These are phyloP conservation scores for Silene coronaria DNA, from an alignment of 179 eudicot genomes.

Conservation along the genomic window DNA sequence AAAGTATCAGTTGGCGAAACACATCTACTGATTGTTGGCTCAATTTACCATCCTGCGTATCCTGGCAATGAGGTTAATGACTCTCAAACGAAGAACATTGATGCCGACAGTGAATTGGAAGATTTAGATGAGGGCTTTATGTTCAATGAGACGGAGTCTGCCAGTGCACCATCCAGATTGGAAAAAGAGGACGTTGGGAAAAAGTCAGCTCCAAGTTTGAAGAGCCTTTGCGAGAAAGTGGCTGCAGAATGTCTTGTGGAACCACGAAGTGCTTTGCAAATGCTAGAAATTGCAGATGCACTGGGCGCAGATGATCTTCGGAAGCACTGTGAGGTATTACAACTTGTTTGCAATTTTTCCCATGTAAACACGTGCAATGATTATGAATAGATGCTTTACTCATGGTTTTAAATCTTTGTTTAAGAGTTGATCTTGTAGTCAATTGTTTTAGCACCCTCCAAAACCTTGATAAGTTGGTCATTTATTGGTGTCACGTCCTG, in stretches of 20 bases:
- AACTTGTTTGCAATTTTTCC: neutral
- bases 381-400: neutral
- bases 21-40: conserved; percentile 66
- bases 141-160: conserved; percentile 46
- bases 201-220: conserved; percentile 56
- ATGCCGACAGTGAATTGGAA: conserved; percentile 34
- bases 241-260: conserved; percentile 81
- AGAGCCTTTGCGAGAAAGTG: conserved; percentile 83
- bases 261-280: conserved; percentile 75
- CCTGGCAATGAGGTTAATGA: conserved; percentile 26
- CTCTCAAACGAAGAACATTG: conserved; percentile 26
- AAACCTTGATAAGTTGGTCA: too few species aligned
- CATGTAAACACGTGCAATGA: neutral
- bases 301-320: conserved; percentile 77
- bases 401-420: neutral
- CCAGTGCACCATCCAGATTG: conserved; percentile 19
- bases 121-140: conserved; percentile 71
- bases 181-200: conserved; percentile 29
- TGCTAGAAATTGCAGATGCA: conserved; percentile 90
- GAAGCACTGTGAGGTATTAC: conserved; percentile 77
- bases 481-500: too few species aligned
- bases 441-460: too few species aligned
- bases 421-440: too few species aligned
- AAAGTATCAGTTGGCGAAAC: conserved; percentile 91
- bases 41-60: conserved; percentile 80